These are phyloP conservation scores for Bombardia bombarda DNA, from an alignment of 495 filamentous ascomycete genomes.

Conservation along the genomic window DNA sequence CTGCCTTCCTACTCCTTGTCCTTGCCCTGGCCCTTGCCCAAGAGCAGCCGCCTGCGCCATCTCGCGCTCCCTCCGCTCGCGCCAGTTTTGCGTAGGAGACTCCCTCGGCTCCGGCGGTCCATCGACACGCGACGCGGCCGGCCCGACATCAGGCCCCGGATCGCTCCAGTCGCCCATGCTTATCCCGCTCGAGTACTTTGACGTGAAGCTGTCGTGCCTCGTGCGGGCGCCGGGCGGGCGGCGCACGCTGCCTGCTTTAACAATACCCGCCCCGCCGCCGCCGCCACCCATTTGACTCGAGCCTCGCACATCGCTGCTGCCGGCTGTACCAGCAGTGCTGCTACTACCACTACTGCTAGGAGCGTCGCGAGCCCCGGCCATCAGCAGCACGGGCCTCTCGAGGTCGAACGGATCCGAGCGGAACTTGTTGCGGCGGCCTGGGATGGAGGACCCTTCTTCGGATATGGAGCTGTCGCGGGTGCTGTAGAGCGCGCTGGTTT, in stretches of 20 bases:
- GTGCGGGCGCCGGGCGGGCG: conserved; percentile 12
- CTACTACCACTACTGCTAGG: conserved; percentile 10
- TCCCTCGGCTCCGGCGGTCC: conserved; percentile 22
- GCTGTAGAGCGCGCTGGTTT: conserved; percentile 17
- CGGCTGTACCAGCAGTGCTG: conserved; percentile 13
- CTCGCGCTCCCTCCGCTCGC: conserved; percentile 10
- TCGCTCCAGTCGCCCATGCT: conserved; percentile 43
- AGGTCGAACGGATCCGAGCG: conserved; percentile 63
- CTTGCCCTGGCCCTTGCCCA: neutral
- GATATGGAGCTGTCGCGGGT: conserved; percentile 26
- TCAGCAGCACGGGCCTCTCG: conserved; percentile 43
- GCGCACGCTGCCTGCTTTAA: neutral
- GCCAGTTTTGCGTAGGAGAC: conserved; percentile 15
- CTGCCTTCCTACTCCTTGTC: conserved; percentile 16
- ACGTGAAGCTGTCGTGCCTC: conserved; percentile 29
- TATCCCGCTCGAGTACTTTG: conserved; percentile 39
- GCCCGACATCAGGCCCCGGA: conserved; percentile 44
- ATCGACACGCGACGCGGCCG: conserved; percentile 17
- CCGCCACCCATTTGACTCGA: conserved; percentile 3
- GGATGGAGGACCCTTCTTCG: conserved; percentile 20
- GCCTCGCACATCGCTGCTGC: conserved; percentile 11
- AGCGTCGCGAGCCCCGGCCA: conserved; percentile 16
- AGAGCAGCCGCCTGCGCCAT: too few relatives aligned
- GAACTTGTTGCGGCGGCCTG: conserved; percentile 37
- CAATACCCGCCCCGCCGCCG: neutral